Conservation (phyloP, 75 land plant species). For the Isoetes taiwanensis region DNA sequence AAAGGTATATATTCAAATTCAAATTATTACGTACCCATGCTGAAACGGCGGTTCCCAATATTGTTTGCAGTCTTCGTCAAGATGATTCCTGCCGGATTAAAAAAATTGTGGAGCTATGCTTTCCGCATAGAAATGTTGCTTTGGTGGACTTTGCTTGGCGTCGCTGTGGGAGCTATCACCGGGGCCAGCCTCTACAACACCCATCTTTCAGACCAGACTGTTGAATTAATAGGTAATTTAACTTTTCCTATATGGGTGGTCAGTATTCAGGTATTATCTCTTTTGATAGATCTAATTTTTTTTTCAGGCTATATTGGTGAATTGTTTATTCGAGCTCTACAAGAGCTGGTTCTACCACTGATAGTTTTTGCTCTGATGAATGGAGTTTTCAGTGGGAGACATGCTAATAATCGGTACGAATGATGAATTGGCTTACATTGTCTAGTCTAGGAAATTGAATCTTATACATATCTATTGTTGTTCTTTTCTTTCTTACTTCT, state of each 20-base stretch:
- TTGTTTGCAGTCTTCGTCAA: too few relatives aligned
- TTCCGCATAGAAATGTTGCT: slow-evolving; percentile 21
- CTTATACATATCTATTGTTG: too few relatives aligned
- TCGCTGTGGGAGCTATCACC: slow-evolving; percentile 12
- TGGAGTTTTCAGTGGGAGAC: slow-evolving; percentile 28
- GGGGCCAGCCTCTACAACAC: slow-evolving; percentile 17
- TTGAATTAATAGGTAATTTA: slow-evolving; percentile 22
- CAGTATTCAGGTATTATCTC: not conserved
- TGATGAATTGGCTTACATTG: not conserved
- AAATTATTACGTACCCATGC: too few relatives aligned
- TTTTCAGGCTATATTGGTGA: slow-evolving; percentile 29
- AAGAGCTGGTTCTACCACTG: slow-evolving; percentile 29
- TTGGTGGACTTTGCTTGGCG: slow-evolving; percentile 33
- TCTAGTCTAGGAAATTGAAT: not conserved
- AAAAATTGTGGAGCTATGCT: too few relatives aligned
- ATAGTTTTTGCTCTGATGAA: slow-evolving; percentile 28
- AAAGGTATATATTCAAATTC: too few relatives aligned
- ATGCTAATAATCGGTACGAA: slow-evolving; percentile 17
- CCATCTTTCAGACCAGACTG: slow-evolving; percentile 12
- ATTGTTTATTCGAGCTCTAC: slow-evolving; percentile 27
- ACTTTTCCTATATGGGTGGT: not conserved
- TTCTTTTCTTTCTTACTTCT: too few relatives aligned
- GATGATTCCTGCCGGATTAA: too few relatives aligned
- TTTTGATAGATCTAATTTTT: too few relatives aligned
- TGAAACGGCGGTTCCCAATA: too few relatives aligned